phyloP scores from a whole-genome alignment of 805 yeast genomes.

The Starmerella potacharoeniae region DNA sequence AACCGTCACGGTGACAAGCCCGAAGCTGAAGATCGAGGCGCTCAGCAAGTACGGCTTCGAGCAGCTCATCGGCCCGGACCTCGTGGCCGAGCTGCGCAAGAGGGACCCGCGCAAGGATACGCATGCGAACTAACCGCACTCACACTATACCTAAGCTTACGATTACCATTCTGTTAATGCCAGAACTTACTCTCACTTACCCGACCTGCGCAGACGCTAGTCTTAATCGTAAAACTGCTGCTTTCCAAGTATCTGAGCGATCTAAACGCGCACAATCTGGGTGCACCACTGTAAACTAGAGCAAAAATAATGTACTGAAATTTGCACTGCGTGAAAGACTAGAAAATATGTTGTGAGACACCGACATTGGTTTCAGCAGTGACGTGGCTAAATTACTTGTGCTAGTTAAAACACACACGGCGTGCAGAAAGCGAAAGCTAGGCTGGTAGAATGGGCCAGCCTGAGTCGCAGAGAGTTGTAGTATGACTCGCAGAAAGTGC shows the following conservation, averaged over 20 bases:
- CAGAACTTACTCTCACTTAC: not conserved
- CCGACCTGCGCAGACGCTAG: not conserved
- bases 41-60: constrained; percentile 87
- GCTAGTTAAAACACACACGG: no score
- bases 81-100: constrained; percentile 72
- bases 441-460: no score
- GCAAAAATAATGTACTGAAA: no score
- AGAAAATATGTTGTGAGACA: no score
- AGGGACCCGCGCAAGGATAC: constrained; percentile 51
- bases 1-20: constrained; percentile 59
- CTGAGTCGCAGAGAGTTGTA: no score
- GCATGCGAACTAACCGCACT: not conserved
- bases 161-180: not conserved
- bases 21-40: constrained; percentile 76
- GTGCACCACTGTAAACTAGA: no score
- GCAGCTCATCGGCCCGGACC: constrained; percentile 78
- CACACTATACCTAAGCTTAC: not conserved
- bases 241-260: not conserved
- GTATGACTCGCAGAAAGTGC: no score
- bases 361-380: no score
- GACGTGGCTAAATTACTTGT: no score
- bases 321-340: no score
- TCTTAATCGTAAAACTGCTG: not conserved
- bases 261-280: no score
- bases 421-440: no score